Base-by-base conservation (phyloP, 371 early-diverging fungal genomes). In the Parasitella parasitica region DNA sequence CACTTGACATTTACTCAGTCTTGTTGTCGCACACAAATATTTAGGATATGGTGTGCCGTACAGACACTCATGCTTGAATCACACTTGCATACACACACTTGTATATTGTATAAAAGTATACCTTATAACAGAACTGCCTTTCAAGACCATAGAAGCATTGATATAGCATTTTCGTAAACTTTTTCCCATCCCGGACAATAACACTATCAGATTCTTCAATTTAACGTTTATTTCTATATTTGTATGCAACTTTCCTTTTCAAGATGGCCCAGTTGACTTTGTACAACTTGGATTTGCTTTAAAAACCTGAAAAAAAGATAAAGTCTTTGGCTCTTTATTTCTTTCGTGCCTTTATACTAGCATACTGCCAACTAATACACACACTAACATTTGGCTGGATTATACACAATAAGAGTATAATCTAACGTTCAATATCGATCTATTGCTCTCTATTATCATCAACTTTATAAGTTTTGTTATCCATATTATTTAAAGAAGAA, bases 401-500 rank as follows among this genome's bases (percentile, higher is more conserved):
- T 18, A 43, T 43, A 43, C 20, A 35, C n/a, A 4, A 20, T 22
- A 20, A 11, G 11, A 54, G n/a, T n/a, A n/a, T 13, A 13, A 37
- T 37, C 26, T 11, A 32, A 1, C 6, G 6, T 32, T 32, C 3
- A 32, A 1, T 32, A 32, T 2, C 3, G 11, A 32, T 32, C 8
- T 13, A 32, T n/a, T n/a, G n/a, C n/a, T n/a, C n/a, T n/a, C n/a
- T n/a, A 26, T 20, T 38, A 26, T 38, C 8, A 38, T 39, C n/a
- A 26, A n/a, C n/a, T 26, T 30, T 6, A 37, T 26, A 20, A 43
- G 16, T 64, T 56, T 60, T 68, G 59, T 64, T 63, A 35, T 63
- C 69, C n/a, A 28, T 68, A 52, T 30, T 68, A 46, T 68, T 68
- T n/a, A 68, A 68, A 68, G 69, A 68, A 56, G 69, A 68, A 53